Evolutionary conservation across 345 rosid species (phyloP).

Genomic region (Syzygium jambos): DNA sequence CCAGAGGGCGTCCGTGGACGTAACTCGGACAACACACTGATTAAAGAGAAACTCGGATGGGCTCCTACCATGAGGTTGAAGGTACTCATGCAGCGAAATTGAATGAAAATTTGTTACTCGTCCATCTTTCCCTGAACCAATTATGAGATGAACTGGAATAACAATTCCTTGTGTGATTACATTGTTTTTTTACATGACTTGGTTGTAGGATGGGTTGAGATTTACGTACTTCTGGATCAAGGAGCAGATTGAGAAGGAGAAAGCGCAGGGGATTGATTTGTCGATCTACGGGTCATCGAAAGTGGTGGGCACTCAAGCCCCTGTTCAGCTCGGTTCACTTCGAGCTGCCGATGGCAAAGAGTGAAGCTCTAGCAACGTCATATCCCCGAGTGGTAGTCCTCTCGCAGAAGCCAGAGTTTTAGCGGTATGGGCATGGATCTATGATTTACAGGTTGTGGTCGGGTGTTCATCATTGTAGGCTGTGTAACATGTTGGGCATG

Average conservation of each 20-base stretch:
- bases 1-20: conserved; percentile 99
- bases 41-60: conserved; percentile 99
- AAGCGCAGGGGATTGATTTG: conserved; percentile 61
- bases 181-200: background rate
- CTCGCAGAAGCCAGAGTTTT: background rate
- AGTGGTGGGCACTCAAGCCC: conserved; percentile 99
- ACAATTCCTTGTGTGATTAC: background rate
- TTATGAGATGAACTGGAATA: background rate
- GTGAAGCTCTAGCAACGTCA: background rate
- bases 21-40: conserved; percentile 93
- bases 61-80: conserved; percentile 93
- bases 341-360: conserved; percentile 95
- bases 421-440: background rate
- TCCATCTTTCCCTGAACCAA: background rate
- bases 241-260: conserved; percentile 94
- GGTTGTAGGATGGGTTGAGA: conserved; percentile 79
- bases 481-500: background rate
- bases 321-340: conserved; percentile 90
- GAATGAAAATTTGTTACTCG: background rate
- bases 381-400: background rate
- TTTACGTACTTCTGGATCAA: conserved; percentile 95
- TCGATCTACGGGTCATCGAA: conserved; percentile 82
- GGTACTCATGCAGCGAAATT: conserved; percentile 18
- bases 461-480: background rate
- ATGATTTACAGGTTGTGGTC: background rate